Evolutionary conservation across 2,329 filamentous ascomycete species (phyloP).

Genomic region (Verticillium nubilum): DNA sequence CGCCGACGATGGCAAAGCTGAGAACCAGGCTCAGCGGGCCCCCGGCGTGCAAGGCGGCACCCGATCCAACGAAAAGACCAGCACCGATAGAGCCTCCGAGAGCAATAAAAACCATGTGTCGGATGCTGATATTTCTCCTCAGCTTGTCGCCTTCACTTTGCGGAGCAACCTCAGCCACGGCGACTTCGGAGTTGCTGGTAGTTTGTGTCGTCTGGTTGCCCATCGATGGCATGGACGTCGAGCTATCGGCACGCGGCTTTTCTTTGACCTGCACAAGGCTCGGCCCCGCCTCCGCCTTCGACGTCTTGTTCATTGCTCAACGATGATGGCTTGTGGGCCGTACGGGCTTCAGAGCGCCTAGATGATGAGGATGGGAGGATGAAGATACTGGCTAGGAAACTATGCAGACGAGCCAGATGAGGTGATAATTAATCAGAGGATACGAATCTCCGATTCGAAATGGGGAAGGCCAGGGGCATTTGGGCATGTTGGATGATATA

Average conservation of each 20-base stretch:
- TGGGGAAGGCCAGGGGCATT: neutral
- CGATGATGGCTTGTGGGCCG: neutral
- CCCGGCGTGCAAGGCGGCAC: slow-evolving; percentile 21
- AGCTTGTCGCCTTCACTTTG: slow-evolving; percentile 9
- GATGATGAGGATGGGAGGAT: neutral
- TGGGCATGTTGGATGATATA: neutral
- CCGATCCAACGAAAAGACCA: slow-evolving; percentile 27
- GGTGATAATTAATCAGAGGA: too few species aligned
- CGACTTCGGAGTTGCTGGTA: neutral
- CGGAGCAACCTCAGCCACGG: neutral
- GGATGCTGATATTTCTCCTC: slow-evolving; percentile 21
- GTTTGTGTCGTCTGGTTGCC: too few species aligned
- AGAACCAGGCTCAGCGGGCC: slow-evolving; percentile 24
- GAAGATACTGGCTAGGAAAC: too few species aligned
- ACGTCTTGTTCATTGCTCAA: neutral
- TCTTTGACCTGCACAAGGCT: neutral
- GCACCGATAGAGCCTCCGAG: slow-evolving; percentile 29
- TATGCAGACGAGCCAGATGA: too few species aligned
- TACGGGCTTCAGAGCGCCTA: too few species aligned
- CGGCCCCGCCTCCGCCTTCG: neutral
- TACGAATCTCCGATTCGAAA: too few species aligned
- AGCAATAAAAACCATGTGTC: slow-evolving; percentile 29
- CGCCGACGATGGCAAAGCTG: slow-evolving; percentile 24
- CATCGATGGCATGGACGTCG: neutral
- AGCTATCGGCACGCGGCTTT: neutral